Base-by-base conservation (phyloP, 768 basidiomycete species). In the Sutorius australiensis region DNA sequence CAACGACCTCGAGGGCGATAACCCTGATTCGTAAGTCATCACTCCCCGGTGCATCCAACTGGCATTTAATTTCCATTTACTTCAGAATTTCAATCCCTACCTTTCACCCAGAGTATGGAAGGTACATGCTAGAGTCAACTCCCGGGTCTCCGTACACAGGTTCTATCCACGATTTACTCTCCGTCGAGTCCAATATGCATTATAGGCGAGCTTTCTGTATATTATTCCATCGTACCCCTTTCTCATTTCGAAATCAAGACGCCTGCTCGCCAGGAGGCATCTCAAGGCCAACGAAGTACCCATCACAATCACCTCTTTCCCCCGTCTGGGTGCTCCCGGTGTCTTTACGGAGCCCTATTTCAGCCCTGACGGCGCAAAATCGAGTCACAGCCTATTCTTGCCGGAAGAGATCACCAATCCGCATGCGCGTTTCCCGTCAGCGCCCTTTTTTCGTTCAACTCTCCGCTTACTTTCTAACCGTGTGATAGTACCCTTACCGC, bases 71-170 rank as follows among this genome's bases (percentile, higher is more conserved):
- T 32, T 41, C 42, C 55, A 24, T 24, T 24, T 24, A 24, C 24
- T 2, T 34, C 54, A 92, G 88, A 34, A 74, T 84, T 40, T 77
- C 84, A 3, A 81, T 92, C 24, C 97, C 97, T 2, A 89, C 86
- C 12, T 98, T 95, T 65, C 97, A 98, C 66, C 95, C 95, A 16
- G 97, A 99, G 71, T 99, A 98, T 74, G 97, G 97, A 37, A 82
- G 95, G 36, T 98, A 91, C 75, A 99, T 99, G 97, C 80, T 99
- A 48, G 97, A 99, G 69, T 93, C 93, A 3, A 99, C 95, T 0
- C 97, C 97, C 0, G 97, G 97, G 3, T 84, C 86, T 45, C 97
- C 97, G 2, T 98, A 98, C 73, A 88, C 91, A 6, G 93, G 92
- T 10, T 86, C 82, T 14, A 82, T 98, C 37, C 77, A 79, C 24